Conservation (phyloP, 306 rosid species). For the Lablab purpureus region DNA sequence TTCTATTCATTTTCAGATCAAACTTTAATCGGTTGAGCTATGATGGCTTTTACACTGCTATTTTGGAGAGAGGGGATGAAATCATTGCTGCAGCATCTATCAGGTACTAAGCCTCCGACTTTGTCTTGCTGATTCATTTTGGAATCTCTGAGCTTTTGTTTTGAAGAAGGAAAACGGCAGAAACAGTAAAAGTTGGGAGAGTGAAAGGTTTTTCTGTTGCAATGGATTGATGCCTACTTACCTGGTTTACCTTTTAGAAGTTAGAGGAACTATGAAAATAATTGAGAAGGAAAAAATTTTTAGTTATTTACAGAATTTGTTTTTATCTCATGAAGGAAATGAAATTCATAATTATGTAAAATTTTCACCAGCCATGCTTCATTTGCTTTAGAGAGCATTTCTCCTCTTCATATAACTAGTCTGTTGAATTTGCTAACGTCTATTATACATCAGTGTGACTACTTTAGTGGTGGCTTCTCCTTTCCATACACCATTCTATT, state of each 20-base stretch:
- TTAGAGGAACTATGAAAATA: background rate
- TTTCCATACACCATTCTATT: conserved; percentile 9
- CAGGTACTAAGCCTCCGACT: conserved; percentile 54
- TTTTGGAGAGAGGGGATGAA: conserved; percentile 98
- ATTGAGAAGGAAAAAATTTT: background rate
- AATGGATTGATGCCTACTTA: conserved; percentile 5
- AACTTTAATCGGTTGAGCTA: conserved; percentile 89
- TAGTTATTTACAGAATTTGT: conserved; percentile 19
- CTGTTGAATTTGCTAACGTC: conserved; percentile 22
- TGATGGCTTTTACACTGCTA: conserved; percentile 89
- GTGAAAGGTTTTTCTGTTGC: conserved; percentile 17
- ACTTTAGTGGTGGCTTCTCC: conserved; percentile 10
- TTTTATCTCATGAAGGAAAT: background rate
- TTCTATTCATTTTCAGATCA: conserved; percentile 64
- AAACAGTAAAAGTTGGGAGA: conserved; percentile 24
- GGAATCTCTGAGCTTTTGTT: conserved; percentile 12
- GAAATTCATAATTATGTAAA: conserved; percentile 1
- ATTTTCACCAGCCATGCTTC: conserved; percentile 6
- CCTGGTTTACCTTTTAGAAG: background rate
- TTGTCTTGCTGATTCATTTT: background rate
- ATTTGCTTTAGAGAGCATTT: conserved; percentile 9
- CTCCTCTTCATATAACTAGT: background rate
- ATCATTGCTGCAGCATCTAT: conserved; percentile 89
- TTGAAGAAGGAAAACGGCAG: background rate
- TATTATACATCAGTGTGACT: background rate